phyloP scores from a whole-genome alignment of 192 early-diverging fungal genomes.

The Pilobolus umbonatus region DNA sequence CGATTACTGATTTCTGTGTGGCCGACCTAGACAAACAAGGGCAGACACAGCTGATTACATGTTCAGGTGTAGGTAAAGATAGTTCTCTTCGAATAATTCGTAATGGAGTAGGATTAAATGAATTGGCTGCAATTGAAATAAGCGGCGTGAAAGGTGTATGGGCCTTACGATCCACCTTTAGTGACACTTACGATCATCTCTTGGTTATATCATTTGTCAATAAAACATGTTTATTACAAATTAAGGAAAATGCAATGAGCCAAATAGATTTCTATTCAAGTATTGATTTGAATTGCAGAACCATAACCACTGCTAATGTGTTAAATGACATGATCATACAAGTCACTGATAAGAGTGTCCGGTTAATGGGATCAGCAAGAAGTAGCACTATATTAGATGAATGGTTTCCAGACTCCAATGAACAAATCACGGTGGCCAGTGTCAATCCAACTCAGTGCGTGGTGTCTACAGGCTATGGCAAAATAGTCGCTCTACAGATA shows the following conservation, averaged over 20 bases:
- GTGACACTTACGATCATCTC: conserved; percentile 37
- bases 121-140: conserved; percentile 56
- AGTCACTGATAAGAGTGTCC: conserved; percentile 51
- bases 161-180: conserved; percentile 55
- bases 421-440: conserved; percentile 55
- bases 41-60: conserved; percentile 77
- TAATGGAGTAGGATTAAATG: conserved; percentile 88
- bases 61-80: conserved; percentile 69
- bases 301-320: conserved; percentile 44
- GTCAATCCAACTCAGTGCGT: conserved; percentile 58
- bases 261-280: conserved; percentile 33
- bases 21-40: conserved; percentile 65
- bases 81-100: conserved; percentile 80
- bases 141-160: conserved; percentile 69
- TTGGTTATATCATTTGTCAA: conserved; percentile 66
- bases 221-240: conserved; percentile 56
- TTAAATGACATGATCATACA: conserved; percentile 53
- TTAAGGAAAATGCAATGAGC: conserved; percentile 28
- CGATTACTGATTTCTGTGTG: conserved; percentile 82
- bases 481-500: conserved; percentile 56
- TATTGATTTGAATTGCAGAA: conserved; percentile 35
- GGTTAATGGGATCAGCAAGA: conserved; percentile 39
- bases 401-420: conserved; percentile 42
- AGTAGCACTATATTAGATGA: conserved; percentile 34
- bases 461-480: conserved; percentile 52